phyloP scores from a whole-genome alignment of 1,284 basidiomycete species.

The Vanrija sp. region DNA sequence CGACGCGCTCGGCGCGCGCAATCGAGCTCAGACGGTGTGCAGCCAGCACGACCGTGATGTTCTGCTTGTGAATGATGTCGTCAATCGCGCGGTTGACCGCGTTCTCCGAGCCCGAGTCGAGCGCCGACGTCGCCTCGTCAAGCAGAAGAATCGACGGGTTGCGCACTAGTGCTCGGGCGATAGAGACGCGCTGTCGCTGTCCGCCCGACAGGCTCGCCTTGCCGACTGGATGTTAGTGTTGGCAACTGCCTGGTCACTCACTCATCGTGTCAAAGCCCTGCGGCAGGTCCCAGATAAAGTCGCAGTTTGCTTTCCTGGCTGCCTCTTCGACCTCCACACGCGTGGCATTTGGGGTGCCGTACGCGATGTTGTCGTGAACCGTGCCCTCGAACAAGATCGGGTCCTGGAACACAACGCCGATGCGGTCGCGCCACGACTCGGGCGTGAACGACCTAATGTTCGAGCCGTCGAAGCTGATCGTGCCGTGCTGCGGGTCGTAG shows the following conservation, averaged over 20 bases:
- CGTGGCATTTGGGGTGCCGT: slow-evolving; percentile 70
- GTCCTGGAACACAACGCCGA: slow-evolving; percentile 80
- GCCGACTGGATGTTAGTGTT: slow-evolving; percentile 32
- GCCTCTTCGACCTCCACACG: slow-evolving; percentile 81
- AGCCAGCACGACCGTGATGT: slow-evolving; percentile 82
- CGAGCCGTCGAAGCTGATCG: slow-evolving; percentile 78
- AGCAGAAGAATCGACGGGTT: slow-evolving; percentile 53
- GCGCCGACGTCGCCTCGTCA: slow-evolving; percentile 58
- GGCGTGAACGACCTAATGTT: slow-evolving; percentile 80
- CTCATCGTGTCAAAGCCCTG: slow-evolving; percentile 73
- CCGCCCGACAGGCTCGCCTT: slow-evolving; percentile 51
- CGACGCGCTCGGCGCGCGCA: slow-evolving; percentile 75
- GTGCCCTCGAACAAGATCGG: slow-evolving; percentile 64
- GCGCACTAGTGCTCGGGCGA: slow-evolving; percentile 52
- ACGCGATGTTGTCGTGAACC: slow-evolving; percentile 89
- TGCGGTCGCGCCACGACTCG: slow-evolving; percentile 76
- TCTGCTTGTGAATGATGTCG: slow-evolving; percentile 68
- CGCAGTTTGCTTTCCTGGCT: slow-evolving; percentile 86
- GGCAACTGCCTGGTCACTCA: slow-evolving; percentile 43
- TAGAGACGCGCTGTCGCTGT: slow-evolving; percentile 54
- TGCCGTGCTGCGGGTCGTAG: slow-evolving; percentile 84
- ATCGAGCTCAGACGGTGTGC: slow-evolving; percentile 83
- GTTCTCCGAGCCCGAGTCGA: slow-evolving; percentile 86
- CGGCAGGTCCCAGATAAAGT: slow-evolving; percentile 90
- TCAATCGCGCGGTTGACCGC: slow-evolving; percentile 81